Evolutionary conservation across 768 basidiomycete genomes (phyloP).

Genomic region (Leccinellum rugosiceps): DNA sequence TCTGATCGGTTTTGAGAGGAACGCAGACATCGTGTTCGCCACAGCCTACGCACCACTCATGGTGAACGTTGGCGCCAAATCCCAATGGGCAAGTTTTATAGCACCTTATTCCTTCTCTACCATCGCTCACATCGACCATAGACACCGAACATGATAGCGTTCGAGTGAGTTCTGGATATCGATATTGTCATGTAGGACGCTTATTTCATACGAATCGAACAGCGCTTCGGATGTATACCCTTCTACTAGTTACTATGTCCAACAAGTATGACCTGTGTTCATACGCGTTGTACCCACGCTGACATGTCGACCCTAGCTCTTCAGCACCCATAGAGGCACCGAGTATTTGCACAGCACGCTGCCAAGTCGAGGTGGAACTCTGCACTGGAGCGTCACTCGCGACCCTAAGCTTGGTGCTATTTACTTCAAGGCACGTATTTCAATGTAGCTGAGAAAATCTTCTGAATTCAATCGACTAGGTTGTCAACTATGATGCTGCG

Average conservation of each 20-base stretch:
- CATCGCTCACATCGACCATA: constrained; percentile 4
- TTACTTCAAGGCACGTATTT: constrained; percentile 52
- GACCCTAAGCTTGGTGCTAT: constrained; percentile 30
- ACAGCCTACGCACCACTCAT: constrained; percentile 62
- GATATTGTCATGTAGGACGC: background rate
- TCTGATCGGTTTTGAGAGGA: constrained; percentile 64
- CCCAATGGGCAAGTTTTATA: constrained; percentile 48
- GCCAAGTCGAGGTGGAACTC: constrained; percentile 43
- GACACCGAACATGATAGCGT: constrained; percentile 58
- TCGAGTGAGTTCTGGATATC: constrained; percentile 43
- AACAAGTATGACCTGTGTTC: constrained; percentile 41
- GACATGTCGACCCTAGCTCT: constrained; percentile 42
- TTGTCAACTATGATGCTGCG: constrained; percentile 49
- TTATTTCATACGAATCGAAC: background rate
- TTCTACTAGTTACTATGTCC: constrained; percentile 61
- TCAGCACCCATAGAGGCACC: constrained; percentile 61
- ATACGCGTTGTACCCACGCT: background rate
- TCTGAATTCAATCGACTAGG: constrained; percentile 30
- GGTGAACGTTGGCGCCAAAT: constrained; percentile 42
- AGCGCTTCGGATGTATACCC: constrained; percentile 52
- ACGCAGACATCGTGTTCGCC: constrained; percentile 59
- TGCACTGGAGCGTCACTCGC: constrained; percentile 59
- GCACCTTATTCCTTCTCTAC: constrained; percentile 17
- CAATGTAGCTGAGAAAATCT: background rate
- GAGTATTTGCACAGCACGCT: constrained; percentile 63